Evolutionary conservation across 2,329 filamentous ascomycete species (phyloP), one percentile per base, ranked within the genome.

Genomic region (Lecanicillium sp.): DNA sequence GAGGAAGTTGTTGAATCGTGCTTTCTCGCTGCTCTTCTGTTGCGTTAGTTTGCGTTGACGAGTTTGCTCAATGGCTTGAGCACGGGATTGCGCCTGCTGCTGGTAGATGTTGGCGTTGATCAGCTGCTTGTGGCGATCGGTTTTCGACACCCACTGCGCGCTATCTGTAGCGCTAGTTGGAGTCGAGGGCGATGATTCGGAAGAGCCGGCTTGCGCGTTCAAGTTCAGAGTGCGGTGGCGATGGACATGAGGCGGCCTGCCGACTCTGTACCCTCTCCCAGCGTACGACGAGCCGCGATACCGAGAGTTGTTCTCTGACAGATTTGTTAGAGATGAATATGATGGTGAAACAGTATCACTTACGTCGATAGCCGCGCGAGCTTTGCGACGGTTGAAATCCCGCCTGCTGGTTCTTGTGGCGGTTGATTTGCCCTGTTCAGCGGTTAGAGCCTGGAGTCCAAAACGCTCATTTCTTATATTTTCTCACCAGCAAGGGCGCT

Each of bases 31-130:
- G 40, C 71, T 70, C 48, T 83, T 73, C 45, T 69, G 74, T 42
- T 73, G 66, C 17, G 70, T 69, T 39, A 79, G 67, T 55, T 78
- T 81, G 48, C 78, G 74, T 52, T 75, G 72, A 12, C 78, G 73
- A 2, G 81, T 86, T 57, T 86, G 78, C 54, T 88, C 84, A 36
- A 90, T 86, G 10, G 84, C 85, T 59, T 81, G 84, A 9, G 78
- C 71, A 37, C 86, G 79, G 24, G 78, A 77, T 60, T 87, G 79
- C 10, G 77, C 74, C 51, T 88, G 83, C 62, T 87, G 84, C 54
- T 90, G 83, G 62, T 85, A 93, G 1, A 91, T 78, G 14, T 80
- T 79, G 17, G 84, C 79, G 61, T 91, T 94, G 66, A 94, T 93
- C 33, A 94, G 71, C 63, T 94, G 87, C 61, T 87, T 78, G 61